Conservation (phyloP, 495 filamentous ascomycete genomes). For the Aeminium ludgeri region DNA sequence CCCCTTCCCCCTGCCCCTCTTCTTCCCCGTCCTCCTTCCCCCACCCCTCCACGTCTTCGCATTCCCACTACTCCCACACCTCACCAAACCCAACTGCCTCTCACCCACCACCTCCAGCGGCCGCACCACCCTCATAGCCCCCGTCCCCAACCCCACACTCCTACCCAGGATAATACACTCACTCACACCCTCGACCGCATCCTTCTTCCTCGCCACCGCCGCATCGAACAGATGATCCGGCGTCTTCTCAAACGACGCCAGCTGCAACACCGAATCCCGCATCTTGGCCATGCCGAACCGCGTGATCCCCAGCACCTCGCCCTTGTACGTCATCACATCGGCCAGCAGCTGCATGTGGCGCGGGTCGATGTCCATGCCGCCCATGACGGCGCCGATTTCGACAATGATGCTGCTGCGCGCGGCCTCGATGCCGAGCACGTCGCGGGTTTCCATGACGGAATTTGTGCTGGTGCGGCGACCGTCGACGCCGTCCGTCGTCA, state of each 20-base stretch:
- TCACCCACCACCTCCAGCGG: slow-evolving; percentile 49
- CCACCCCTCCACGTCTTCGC: too few species aligned
- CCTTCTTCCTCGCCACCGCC: slow-evolving; percentile 72
- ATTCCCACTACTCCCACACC: too few species aligned
- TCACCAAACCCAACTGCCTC: slow-evolving; percentile 26
- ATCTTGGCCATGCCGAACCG: slow-evolving; percentile 94
- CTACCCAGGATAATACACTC: slow-evolving; percentile 99
- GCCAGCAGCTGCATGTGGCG: slow-evolving; percentile 96
- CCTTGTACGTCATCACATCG: slow-evolving; percentile 99
- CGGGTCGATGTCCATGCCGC: slow-evolving; percentile 87
- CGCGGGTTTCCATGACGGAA: slow-evolving; percentile 73
- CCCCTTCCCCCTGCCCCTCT: neutral
- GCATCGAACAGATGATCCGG: slow-evolving; percentile 96
- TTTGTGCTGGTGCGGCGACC: slow-evolving; percentile 59
- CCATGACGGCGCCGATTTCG: slow-evolving; percentile 73
- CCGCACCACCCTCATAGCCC: slow-evolving; percentile 74
- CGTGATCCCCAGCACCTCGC: slow-evolving; percentile 93
- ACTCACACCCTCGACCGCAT: slow-evolving; percentile 77
- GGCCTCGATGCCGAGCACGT: slow-evolving; percentile 96
- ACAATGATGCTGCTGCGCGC: slow-evolving; percentile 66
- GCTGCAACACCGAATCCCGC: slow-evolving; percentile 83
- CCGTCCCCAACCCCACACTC: slow-evolving; percentile 76
- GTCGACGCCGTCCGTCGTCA: slow-evolving; percentile 78
- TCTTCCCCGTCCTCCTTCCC: too few species aligned
- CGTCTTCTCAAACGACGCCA: slow-evolving; percentile 96